Evolutionary conservation across 495 filamentous ascomycete species (phyloP).

Genomic region (Clavariopsis aquatica): DNA sequence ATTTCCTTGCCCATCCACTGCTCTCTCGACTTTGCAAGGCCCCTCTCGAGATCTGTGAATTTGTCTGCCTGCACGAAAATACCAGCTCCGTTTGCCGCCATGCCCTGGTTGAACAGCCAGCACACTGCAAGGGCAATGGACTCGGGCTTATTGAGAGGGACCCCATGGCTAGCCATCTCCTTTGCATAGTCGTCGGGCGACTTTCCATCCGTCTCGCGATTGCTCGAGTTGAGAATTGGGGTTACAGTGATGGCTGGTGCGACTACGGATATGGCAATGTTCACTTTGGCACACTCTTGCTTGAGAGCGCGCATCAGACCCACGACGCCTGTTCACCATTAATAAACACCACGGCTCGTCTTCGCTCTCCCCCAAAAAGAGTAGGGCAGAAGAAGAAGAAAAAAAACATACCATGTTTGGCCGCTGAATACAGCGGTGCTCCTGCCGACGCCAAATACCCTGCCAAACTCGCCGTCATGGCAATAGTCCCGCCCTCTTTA

Average conservation of each 20-base stretch:
- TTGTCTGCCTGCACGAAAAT: conserved; percentile 42
- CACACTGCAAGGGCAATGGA: conserved; percentile 41
- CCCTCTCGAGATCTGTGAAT: conserved; percentile 41
- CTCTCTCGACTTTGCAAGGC: conserved; percentile 41
- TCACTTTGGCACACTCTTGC: conserved; percentile 38
- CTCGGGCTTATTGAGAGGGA: conserved; percentile 43
- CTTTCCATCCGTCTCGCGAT: conserved; percentile 26
- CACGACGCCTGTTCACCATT: conserved; percentile 32
- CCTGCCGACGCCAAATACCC: conserved; percentile 44
- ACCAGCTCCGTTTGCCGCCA: conserved; percentile 41
- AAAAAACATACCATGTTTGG: conserved; percentile 41
- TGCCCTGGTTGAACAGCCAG: conserved; percentile 40
- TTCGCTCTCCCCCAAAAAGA: too few relatives aligned
- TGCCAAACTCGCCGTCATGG: conserved; percentile 41
- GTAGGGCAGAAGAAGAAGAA: too few relatives aligned
- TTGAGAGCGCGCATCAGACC: conserved; percentile 45
- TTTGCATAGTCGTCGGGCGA: conserved; percentile 32
- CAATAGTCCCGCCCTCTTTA: conserved; percentile 39
- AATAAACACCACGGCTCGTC: too few relatives aligned
- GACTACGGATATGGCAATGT: conserved; percentile 41
- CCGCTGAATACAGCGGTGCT: conserved; percentile 42
- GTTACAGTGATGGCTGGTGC: conserved; percentile 46
- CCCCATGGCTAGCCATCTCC: conserved; percentile 38
- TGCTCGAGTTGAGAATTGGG: conserved; percentile 30
- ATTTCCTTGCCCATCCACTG: conserved; percentile 46